Evolutionary conservation across 2,329 filamentous ascomycete species (phyloP).

Genomic region (Hypoxylon sp.): DNA sequence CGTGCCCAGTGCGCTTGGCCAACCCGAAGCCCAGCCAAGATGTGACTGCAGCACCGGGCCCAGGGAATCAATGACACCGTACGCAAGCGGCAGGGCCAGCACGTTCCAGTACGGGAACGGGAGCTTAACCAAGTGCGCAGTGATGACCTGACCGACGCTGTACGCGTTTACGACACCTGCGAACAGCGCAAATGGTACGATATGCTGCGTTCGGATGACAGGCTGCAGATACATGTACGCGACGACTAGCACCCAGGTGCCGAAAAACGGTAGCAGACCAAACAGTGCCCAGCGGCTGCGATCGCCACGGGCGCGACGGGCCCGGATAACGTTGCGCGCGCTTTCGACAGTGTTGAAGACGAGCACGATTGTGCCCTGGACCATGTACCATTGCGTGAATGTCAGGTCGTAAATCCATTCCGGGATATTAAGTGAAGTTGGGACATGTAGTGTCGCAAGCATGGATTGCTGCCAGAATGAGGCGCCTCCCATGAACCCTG

Average conservation of each 20-base stretch:
- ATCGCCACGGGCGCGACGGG: constrained; percentile 77
- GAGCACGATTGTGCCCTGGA: constrained; percentile 83
- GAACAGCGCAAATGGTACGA: constrained; percentile 90
- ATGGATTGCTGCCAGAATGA: constrained; percentile 93
- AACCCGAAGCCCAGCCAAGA: constrained; percentile 70
- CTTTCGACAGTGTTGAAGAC: constrained; percentile 85
- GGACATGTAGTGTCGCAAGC: constrained; percentile 75
- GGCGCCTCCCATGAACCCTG: constrained; percentile 84
- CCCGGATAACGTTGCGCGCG: constrained; percentile 83
- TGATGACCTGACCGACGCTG: constrained; percentile 94
- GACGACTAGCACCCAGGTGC: constrained; percentile 78
- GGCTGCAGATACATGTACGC: constrained; percentile 87
- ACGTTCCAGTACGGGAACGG: constrained; percentile 93
- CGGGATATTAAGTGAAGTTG: constrained; percentile 70
- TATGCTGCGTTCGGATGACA: constrained; percentile 79
- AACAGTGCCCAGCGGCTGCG: constrained; percentile 77
- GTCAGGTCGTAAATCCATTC: constrained; percentile 77
- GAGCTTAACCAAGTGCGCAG: constrained; percentile 87
- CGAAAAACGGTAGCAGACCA: constrained; percentile 83
- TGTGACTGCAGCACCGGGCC: constrained; percentile 72
- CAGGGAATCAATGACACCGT: constrained; percentile 81
- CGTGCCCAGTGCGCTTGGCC: constrained; percentile 78
- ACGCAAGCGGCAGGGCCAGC: constrained; percentile 77
- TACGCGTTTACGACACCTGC: constrained; percentile 93
- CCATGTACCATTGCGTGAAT: constrained; percentile 93